phyloP scores from a whole-genome alignment of 352 stramenopile genomes.

The Elongisporangium anandrum region DNA sequence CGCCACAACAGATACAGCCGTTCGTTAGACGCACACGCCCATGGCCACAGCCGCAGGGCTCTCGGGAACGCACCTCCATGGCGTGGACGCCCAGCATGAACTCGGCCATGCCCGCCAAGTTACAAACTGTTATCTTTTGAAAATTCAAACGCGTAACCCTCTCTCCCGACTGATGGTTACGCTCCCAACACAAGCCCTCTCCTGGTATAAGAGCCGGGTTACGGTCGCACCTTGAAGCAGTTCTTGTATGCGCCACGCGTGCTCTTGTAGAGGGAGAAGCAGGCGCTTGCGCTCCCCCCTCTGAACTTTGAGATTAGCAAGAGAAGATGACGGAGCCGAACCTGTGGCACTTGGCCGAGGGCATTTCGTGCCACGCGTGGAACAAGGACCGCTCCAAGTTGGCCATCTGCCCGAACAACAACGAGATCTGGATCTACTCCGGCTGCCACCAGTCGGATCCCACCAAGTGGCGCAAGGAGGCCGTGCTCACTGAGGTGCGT shows the following conservation, averaged over 20 bases:
- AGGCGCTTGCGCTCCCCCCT: constrained; percentile 7
- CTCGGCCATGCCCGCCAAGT: not conserved
- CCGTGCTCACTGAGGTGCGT: constrained; percentile 70
- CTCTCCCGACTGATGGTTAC: not conserved
- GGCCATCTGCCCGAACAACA: constrained; percentile 90
- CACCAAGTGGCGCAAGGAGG: constrained; percentile 81
- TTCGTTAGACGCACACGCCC: not conserved
- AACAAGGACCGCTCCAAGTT: constrained; percentile 89
- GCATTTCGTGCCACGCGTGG: constrained; percentile 91
- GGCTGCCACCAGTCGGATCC: constrained; percentile 72
- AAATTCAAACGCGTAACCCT: not conserved
- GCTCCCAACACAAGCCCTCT: not conserved
- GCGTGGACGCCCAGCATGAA: not conserved
- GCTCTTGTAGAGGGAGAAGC: constrained; percentile 30
- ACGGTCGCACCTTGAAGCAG: constrained; percentile 38
- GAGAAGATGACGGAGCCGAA: constrained; percentile 35
- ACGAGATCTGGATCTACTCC: constrained; percentile 92
- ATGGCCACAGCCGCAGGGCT: not conserved
- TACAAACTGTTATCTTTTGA: not conserved
- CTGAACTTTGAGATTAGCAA: not conserved
- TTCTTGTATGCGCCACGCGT: constrained; percentile 15
- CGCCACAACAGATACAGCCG: not conserved
- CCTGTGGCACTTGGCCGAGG: constrained; percentile 75
- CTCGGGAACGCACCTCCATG: constrained; percentile 53
- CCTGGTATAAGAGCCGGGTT: not conserved